These are phyloP conservation scores for Curvularia lunata DNA, from an alignment of 2,329 filamentous ascomycete genomes.

Conservation along the genomic window DNA sequence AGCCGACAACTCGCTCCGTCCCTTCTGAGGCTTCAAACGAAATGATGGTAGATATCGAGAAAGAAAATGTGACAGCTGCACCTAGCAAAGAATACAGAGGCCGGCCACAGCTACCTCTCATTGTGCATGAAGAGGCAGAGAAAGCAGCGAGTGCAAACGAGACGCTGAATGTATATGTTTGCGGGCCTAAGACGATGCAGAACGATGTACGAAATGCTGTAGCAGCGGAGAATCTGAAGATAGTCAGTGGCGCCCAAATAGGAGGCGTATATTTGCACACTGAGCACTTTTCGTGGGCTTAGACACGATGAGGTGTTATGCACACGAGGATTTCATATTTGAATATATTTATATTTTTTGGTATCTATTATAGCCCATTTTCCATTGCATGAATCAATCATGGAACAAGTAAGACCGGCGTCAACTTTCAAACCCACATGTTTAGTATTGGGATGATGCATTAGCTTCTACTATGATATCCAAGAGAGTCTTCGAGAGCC, in stretches of 20 bases:
- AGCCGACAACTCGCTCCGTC: not conserved
- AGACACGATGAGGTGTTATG: not conserved
- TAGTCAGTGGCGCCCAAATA: conserved; percentile 39
- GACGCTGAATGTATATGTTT: conserved; percentile 49
- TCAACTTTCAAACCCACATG: not conserved
- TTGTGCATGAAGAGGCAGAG: conserved; percentile 35
- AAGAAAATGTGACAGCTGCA: conserved; percentile 7
- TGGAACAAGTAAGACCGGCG: not conserved
- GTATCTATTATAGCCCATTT: not conserved
- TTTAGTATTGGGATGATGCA: not conserved
- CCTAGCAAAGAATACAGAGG: conserved; percentile 28
- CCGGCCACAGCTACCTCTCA: conserved; percentile 45
- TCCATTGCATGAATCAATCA: not conserved
- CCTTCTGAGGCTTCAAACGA: not conserved
- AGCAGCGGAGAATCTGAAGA: conserved; percentile 50
- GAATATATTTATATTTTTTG: not conserved
- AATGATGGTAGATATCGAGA: not conserved
- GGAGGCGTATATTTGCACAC: conserved; percentile 56
- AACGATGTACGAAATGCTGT: conserved; percentile 58
- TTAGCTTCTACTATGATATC: not conserved
- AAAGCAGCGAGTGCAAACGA: conserved; percentile 21
- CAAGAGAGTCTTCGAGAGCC: not conserved
- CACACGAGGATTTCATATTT: not conserved
- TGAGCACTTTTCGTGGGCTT: conserved; percentile 52
- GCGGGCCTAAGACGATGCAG: conserved; percentile 56